Evolutionary conservation across 768 basidiomycete species (phyloP).

Genomic region (Phaeolepiota aurea): DNA sequence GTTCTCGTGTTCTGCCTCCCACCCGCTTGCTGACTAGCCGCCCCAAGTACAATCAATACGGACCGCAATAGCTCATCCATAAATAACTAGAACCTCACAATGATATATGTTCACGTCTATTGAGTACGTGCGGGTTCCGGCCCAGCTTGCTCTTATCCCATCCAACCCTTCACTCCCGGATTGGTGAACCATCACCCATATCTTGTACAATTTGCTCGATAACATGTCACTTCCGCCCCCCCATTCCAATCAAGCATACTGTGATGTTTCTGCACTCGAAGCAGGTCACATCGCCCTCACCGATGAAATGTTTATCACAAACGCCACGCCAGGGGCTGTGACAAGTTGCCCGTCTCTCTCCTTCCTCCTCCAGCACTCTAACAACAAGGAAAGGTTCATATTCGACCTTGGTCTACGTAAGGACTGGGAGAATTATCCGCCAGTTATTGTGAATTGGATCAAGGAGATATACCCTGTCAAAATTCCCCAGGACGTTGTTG

Average conservation of each 20-base stretch:
- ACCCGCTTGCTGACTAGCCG: background rate
- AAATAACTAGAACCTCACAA: background rate
- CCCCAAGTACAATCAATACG: background rate
- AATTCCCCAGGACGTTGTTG: conserved; percentile 30
- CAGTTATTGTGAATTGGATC: conserved; percentile 19
- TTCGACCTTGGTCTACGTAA: conserved; percentile 52
- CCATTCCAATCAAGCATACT: conserved; percentile 35
- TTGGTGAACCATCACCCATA: background rate
- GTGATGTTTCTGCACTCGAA: conserved; percentile 47
- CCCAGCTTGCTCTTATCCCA: no score
- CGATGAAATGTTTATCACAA: conserved; percentile 27
- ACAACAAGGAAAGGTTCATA: conserved; percentile 25
- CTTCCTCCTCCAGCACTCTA: conserved; percentile 44
- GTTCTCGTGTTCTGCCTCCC: background rate
- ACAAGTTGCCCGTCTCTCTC: conserved; percentile 35
- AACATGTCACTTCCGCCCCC: conserved; percentile 29
- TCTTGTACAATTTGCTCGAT: background rate
- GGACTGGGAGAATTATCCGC: conserved; percentile 34
- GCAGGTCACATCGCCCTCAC: conserved; percentile 35
- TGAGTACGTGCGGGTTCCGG: background rate
- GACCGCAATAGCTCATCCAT: background rate
- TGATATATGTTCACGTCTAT: background rate
- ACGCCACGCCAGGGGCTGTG: conserved; percentile 17
- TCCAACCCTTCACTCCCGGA: background rate
- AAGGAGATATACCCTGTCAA: conserved; percentile 13